A percentile compares a stretch with the other conserved stretches of the same genome.
phyloP scores from a whole-genome alignment of 305 asterid genomes.

The Fraxinus floribunda region DNA sequence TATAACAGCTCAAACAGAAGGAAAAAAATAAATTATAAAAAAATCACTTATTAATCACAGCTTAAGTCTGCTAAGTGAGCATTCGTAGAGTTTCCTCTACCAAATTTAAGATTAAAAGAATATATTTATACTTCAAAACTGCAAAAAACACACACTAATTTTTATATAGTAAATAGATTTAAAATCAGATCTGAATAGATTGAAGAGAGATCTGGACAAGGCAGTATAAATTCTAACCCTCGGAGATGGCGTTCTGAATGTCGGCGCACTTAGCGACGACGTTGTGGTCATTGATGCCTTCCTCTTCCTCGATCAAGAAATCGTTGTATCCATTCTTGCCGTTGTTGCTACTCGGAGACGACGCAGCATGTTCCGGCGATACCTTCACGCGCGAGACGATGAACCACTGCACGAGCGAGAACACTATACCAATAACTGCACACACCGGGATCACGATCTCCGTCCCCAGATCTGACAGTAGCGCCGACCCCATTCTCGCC shows the following conservation, averaged over 20 bases:
- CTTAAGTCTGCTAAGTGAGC: not conserved
- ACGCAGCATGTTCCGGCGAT: slow-evolving; percentile 41
- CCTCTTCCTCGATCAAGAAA: slow-evolving; percentile 57
- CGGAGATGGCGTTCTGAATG: slow-evolving; percentile 85
- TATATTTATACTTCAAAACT: not conserved
- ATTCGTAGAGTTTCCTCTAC: not conserved
- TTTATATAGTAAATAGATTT: not conserved
- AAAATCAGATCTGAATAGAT: not conserved
- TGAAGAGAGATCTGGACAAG: slow-evolving; percentile 30
- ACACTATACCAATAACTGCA: slow-evolving; percentile 67
- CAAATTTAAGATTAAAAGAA: not conserved
- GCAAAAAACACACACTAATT: not conserved
- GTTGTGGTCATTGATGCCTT: slow-evolving; percentile 46
- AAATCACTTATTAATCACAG: not conserved
- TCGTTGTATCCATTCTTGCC: slow-evolving; percentile 57
- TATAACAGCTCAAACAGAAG: not conserved
- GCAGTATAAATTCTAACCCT: slow-evolving; percentile 50
- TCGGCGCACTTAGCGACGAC: slow-evolving; percentile 81
- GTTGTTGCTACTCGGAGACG: slow-evolving; percentile 30
- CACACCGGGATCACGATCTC: slow-evolving; percentile 77
- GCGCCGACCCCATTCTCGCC: slow-evolving; percentile 47
- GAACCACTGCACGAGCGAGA: slow-evolving; percentile 76
- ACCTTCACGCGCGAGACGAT: slow-evolving; percentile 67
- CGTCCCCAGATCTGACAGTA: slow-evolving; percentile 69
- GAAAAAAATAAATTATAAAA: not conserved